phyloP scores from a whole-genome alignment of 1,284 basidiomycete genomes.

The Moesziomyces globuligerus region DNA sequence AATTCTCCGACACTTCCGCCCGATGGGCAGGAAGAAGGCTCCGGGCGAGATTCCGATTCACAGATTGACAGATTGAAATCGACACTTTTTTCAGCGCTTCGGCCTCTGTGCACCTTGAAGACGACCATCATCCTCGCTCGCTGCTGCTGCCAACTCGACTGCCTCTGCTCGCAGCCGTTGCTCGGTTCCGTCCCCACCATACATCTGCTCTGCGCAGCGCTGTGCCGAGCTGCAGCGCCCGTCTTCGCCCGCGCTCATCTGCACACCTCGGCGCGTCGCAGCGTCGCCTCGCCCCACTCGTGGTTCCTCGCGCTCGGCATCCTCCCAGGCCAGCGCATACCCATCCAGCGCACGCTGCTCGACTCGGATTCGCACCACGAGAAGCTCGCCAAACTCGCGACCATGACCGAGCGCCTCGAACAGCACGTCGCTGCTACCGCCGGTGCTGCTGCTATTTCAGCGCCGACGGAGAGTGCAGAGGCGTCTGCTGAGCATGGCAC shows the following conservation, averaged over 20 bases:
- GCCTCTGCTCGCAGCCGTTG: too few species aligned
- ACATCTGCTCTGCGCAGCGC: neutral
- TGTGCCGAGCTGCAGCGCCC: constrained; percentile 7
- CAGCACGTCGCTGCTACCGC: constrained; percentile 15
- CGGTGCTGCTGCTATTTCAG: constrained; percentile 2
- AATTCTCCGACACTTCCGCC: too few species aligned
- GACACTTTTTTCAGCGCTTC: too few species aligned
- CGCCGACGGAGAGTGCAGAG: too few species aligned
- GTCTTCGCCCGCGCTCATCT: neutral
- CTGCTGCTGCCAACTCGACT: too few species aligned
- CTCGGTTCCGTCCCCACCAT: constrained; percentile 5
- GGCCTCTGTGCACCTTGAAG: too few species aligned
- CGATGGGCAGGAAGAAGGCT: too few species aligned
- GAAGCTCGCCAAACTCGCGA: constrained; percentile 25
- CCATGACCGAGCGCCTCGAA: constrained; percentile 22
- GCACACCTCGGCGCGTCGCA: constrained; percentile 7
- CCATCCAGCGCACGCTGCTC: constrained; percentile 23
- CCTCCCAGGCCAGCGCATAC: constrained; percentile 28
- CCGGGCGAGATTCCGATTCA: too few species aligned
- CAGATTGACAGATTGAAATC: too few species aligned
- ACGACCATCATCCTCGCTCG: too few species aligned
- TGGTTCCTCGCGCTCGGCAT: constrained; percentile 37
- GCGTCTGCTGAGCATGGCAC: neutral
- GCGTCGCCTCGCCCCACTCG: neutral
- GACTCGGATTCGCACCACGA: constrained; percentile 30